Evolutionary conservation across 116 monocot genomes (phyloP).

Genomic region (Phalaenopsis hybrid): DNA sequence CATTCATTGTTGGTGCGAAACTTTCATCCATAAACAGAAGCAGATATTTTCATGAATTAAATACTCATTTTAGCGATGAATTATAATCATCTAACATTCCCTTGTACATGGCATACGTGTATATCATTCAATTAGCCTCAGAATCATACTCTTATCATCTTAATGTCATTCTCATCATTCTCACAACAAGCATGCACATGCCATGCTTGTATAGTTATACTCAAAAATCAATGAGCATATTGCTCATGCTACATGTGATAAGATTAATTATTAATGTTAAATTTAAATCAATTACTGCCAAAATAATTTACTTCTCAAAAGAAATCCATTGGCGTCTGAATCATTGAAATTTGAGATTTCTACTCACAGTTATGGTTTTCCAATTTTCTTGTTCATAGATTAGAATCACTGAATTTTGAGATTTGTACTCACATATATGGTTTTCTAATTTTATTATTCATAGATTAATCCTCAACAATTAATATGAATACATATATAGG

Average conservation of each 20-base stretch:
- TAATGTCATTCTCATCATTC: neutral
- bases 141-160: neutral
- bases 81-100: neutral
- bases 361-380: neutral
- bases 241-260: no score
- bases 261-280: no score
- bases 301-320: neutral
- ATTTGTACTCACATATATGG: neutral
- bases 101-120: neutral
- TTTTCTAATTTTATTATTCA: neutral
- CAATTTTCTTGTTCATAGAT: neutral
- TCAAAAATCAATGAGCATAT: no score
- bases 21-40: neutral
- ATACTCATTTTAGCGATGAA: neutral
- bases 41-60: neutral
- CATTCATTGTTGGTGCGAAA: neutral
- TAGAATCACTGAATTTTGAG: neutral
- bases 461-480: neutral
- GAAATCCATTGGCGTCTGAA: neutral
- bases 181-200: neutral
- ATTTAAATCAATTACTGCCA: neutral
- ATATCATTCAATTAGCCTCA: neutral
- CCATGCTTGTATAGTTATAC: neutral
- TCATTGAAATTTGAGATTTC: neutral
- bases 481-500: neutral